phyloP scores from a whole-genome alignment of 345 rosid genomes.

The Citrus glauca region DNA sequence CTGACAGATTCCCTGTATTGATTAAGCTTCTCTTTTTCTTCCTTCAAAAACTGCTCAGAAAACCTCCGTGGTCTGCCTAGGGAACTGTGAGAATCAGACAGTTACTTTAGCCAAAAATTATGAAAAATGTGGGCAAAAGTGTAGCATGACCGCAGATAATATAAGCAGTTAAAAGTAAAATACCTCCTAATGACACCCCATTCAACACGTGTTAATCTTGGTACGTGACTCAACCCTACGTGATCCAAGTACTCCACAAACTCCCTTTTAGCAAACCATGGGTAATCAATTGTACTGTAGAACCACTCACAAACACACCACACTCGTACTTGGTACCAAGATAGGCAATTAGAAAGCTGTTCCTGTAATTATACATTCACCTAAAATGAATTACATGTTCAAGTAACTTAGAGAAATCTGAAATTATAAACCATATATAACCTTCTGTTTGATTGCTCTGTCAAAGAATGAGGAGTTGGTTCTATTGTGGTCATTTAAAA shows the following conservation, averaged over 20 bases:
- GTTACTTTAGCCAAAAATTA: not conserved
- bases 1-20: slow-evolving; percentile 75
- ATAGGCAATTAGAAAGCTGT: slow-evolving; percentile 59
- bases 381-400: slow-evolving; percentile 14
- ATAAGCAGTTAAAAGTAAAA: slow-evolving; percentile 18
- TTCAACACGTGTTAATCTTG: slow-evolving; percentile 78
- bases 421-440: slow-evolving; percentile 20
- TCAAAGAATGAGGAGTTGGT: slow-evolving; percentile 28
- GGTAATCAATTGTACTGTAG: slow-evolving; percentile 82
- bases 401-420: slow-evolving; percentile 18
- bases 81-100: slow-evolving; percentile 50
- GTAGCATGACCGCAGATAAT: not conserved
- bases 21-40: slow-evolving; percentile 76
- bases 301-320: slow-evolving; percentile 84
- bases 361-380: slow-evolving; percentile 37
- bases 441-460: slow-evolving; percentile 34
- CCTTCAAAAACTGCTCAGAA: slow-evolving; percentile 70
- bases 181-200: slow-evolving; percentile 92
- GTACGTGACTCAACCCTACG: slow-evolving; percentile 81
- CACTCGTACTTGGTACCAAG: slow-evolving; percentile 44
- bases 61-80: slow-evolving; percentile 84
- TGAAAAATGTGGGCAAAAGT: not conserved
- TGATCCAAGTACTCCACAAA: slow-evolving; percentile 83
- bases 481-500: slow-evolving; percentile 33
- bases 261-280: slow-evolving; percentile 87